Percentiles rank a stretch among this genome's conserved stretches.
phyloP scores from a whole-genome alignment of 2,329 filamentous ascomycete species.

The Ophiostoma tasmaniense region DNA sequence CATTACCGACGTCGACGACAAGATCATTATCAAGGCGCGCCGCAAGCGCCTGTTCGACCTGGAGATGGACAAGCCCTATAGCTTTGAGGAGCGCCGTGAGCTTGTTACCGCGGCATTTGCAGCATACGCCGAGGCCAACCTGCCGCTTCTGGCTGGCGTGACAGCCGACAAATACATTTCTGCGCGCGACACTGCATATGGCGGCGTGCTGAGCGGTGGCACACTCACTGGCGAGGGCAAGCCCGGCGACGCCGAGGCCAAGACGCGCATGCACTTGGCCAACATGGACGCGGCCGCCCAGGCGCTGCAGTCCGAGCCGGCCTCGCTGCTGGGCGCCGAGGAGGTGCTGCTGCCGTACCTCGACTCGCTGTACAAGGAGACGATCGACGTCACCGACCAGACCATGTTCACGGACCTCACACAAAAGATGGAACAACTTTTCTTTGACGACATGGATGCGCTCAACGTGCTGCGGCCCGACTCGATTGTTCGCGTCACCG shows the following conservation, averaged over 20 bases:
- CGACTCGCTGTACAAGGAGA: constrained; percentile 48
- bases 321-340: constrained; percentile 49
- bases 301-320: constrained; percentile 22
- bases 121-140: constrained; percentile 23
- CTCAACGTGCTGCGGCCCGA: constrained; percentile 59
- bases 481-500: constrained; percentile 57
- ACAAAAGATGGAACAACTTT: constrained; percentile 56
- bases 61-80: constrained; percentile 21
- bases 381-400: constrained; percentile 52
- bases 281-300: constrained; percentile 23
- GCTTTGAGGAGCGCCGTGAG: constrained; percentile 18
- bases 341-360: constrained; percentile 59
- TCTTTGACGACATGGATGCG: constrained; percentile 57
- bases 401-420: constrained; percentile 60
- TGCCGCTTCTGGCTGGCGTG: constrained; percentile 20
- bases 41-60: constrained; percentile 24
- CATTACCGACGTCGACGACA: constrained; percentile 64
- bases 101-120: constrained; percentile 21
- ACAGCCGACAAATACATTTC: constrained; percentile 19
- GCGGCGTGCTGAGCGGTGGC: constrained; percentile 21
- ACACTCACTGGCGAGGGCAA: constrained; percentile 21
- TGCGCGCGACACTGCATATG: constrained; percentile 21
- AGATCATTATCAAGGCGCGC: constrained; percentile 31
- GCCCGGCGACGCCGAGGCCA: constrained; percentile 24
- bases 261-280: constrained; percentile 24